Conservation (phyloP, 148 eudicot genomes). For the Camellia lanceoleosa region DNA sequence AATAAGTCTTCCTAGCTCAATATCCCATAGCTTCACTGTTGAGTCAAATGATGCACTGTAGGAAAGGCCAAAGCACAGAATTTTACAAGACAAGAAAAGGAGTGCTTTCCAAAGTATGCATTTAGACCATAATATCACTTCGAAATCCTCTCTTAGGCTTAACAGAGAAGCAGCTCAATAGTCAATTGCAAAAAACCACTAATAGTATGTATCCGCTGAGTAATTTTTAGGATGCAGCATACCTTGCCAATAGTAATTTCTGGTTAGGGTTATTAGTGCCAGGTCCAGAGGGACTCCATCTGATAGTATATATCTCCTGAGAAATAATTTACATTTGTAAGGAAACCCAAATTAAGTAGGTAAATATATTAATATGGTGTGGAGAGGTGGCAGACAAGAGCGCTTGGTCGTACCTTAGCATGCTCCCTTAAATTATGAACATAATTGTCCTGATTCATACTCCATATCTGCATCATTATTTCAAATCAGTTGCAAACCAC, state of each 20-base stretch:
- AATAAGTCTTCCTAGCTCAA: slow-evolving; percentile 44
- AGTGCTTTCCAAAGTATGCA: neutral
- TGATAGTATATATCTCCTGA: slow-evolving; percentile 63
- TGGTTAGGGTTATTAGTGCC: slow-evolving; percentile 64
- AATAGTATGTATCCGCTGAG: too few relatives aligned
- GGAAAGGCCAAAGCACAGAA: neutral
- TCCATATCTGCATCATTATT: slow-evolving; percentile 50
- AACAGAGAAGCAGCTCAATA: neutral
- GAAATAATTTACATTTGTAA: neutral
- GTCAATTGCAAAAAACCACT: neutral
- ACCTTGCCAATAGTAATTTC: slow-evolving; percentile 70
- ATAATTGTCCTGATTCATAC: slow-evolving; percentile 51
- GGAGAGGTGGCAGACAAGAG: neutral
- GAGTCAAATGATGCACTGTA: slow-evolving; percentile 68
- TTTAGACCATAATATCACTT: neutral
- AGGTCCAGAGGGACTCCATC: slow-evolving; percentile 74
- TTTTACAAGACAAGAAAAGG: neutral
- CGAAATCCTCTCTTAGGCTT: neutral
- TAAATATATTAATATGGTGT: neutral
- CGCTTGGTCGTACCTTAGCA: slow-evolving; percentile 37
- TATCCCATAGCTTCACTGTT: slow-evolving; percentile 58
- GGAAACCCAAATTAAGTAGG: neutral
- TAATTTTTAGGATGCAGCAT: neutral
- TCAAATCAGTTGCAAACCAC: neutral
- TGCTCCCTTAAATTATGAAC: slow-evolving; percentile 59